Conservation (phyloP, 306 rosid species). For the Mucuna pruriens region DNA sequence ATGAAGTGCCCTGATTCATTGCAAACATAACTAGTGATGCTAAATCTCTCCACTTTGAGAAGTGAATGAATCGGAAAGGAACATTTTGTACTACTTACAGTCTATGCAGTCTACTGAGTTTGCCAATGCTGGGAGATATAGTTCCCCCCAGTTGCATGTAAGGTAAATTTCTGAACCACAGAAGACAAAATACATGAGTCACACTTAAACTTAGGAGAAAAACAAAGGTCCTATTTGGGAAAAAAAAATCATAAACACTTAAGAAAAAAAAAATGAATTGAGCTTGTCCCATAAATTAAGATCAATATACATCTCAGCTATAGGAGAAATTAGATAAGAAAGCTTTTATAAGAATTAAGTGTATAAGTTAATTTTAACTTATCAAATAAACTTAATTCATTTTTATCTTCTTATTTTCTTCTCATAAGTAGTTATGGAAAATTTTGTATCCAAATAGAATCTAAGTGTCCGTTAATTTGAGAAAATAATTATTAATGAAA, state of each 20-base stretch:
- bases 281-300: too few species aligned
- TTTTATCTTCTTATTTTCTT: too few species aligned
- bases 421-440: too few species aligned
- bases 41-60: background rate
- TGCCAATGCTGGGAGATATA: constrained; percentile 93
- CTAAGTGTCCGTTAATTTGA: background rate
- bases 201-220: constrained; percentile 20
- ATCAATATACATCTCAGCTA: too few species aligned
- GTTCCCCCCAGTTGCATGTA: constrained; percentile 88
- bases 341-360: too few species aligned
- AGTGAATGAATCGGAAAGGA: background rate
- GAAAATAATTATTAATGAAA: background rate
- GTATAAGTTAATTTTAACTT: too few species aligned
- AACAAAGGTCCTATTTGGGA: too few species aligned
- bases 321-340: too few species aligned
- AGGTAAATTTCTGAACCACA: constrained; percentile 76
- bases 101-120: constrained; percentile 85
- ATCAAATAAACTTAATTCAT: too few species aligned
- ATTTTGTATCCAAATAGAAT: too few species aligned
- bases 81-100: constrained; percentile 60
- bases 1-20: constrained; percentile 83
- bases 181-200: constrained; percentile 28
- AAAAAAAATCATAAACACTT: too few species aligned
- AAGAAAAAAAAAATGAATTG: too few species aligned
- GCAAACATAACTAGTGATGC: background rate